phyloP scores from a whole-genome alignment of 129 eudicot species.

The carrot (Daucus carota) region DH1_v3.0 NC_030386.2:32110501-32111000 shows the following conservation, averaged over 20 bases:
- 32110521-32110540: constrained; percentile 93
- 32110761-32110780: constrained; percentile 98
- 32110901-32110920: constrained; percentile 20
- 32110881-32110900: constrained; percentile 16
- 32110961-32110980: constrained; percentile 86
- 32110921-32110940: constrained; percentile 38
- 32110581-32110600: background rate
- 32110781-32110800: constrained; percentile 81
- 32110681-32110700: constrained; percentile 74
- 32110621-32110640: background rate
- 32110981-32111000: constrained; percentile 78
- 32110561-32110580: background rate
- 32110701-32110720: constrained; percentile 93
- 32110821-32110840: constrained; percentile 87
- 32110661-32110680: constrained; percentile 77
- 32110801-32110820: constrained; percentile 70
- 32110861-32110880: constrained; percentile 39
- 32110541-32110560: constrained; percentile 89
- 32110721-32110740: constrained; percentile 98
- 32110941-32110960: constrained; percentile 83
- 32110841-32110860: constrained; percentile 62
- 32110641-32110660: constrained; percentile 62
- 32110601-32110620: background rate
- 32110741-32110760: constrained; percentile 84
- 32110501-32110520: constrained; percentile 93